These are phyloP conservation scores for Sicyos edulis DNA, from an alignment of 306 rosid species.

Conservation along the genomic window DNA sequence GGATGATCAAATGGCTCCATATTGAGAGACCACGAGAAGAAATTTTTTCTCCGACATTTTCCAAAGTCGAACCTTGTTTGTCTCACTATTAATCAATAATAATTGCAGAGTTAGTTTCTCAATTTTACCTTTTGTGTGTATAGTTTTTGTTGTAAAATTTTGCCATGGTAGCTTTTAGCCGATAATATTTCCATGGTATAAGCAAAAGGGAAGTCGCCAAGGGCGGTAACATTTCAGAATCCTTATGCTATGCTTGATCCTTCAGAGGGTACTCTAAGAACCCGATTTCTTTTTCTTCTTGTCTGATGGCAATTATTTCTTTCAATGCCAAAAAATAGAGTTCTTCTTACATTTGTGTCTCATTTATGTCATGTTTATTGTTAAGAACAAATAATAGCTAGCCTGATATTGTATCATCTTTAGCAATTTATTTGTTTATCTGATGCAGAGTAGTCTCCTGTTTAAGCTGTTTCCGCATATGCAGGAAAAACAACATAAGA, in stretches of 20 bases:
- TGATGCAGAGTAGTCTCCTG: too few species aligned
- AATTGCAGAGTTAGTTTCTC: neutral
- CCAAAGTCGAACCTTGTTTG: constrained; percentile 1
- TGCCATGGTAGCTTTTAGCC: neutral
- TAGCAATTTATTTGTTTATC: too few species aligned
- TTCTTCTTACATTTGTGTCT: too few species aligned
- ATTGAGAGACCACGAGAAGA: neutral
- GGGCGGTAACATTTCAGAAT: neutral
- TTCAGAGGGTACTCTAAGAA: neutral
- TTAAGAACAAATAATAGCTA: too few species aligned
- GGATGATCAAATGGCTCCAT: constrained; percentile 5
- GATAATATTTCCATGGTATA: neutral
- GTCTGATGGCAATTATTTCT: too few species aligned
- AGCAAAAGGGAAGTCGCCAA: neutral
- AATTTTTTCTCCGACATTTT: neutral
- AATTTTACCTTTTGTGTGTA: neutral
- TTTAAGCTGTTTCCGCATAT: too few species aligned
- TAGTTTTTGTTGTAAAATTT: neutral
- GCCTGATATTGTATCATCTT: too few species aligned
- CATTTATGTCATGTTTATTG: too few species aligned
- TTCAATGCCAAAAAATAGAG: too few species aligned
- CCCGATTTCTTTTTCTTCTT: too few species aligned
- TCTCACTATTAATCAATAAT: constrained; percentile 15
- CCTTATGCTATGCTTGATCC: neutral
- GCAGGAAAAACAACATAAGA: too few species aligned